These are phyloP conservation scores for Xylaria acuta DNA, from an alignment of 495 filamentous ascomycete genomes.

Conservation along the genomic window DNA sequence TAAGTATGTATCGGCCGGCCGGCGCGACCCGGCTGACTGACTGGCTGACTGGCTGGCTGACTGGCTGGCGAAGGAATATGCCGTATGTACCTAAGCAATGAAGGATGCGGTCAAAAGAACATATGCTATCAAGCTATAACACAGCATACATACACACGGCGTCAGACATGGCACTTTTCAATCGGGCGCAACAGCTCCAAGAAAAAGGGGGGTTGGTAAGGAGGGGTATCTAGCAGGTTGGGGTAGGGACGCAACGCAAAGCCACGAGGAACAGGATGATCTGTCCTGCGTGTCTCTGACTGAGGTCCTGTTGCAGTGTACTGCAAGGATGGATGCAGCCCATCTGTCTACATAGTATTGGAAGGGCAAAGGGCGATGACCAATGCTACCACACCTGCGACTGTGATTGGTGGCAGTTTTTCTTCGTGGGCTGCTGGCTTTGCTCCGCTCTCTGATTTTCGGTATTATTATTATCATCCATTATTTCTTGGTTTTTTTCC, in stretches of 20 bases:
- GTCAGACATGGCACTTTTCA: background rate
- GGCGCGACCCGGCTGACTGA: constrained; percentile 4
- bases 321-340: constrained; percentile 6
- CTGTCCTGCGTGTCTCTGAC: constrained; percentile 8
- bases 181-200: background rate
- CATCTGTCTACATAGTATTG: background rate
- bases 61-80: background rate
- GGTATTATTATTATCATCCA: background rate
- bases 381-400: constrained; percentile 19
- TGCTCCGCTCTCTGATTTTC: too few relatives aligned
- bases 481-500: background rate
- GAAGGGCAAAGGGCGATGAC: constrained; percentile 5
- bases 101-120: background rate
- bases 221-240: background rate
- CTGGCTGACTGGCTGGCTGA: too few relatives aligned
- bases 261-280: constrained; percentile 22
- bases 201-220: background rate
- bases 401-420: constrained; percentile 12
- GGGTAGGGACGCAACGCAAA: background rate
- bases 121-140: background rate
- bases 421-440: background rate
- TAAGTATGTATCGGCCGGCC: background rate
- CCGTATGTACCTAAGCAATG: background rate
- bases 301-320: background rate
- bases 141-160: background rate